Evolutionary conservation across 331 rosid species (phyloP).

Genomic region (Quercus tomentella): DNA sequence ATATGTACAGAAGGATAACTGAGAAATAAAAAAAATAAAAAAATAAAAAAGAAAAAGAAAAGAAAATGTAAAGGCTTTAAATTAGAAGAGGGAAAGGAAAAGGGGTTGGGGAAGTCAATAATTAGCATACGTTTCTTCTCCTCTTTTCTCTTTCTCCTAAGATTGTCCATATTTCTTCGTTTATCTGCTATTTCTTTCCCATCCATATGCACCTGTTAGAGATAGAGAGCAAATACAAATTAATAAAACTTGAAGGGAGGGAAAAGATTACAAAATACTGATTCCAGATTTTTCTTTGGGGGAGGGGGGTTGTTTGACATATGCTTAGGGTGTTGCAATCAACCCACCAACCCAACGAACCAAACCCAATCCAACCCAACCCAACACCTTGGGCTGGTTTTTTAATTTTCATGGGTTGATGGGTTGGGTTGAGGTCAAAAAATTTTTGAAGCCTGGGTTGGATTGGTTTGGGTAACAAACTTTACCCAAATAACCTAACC

Average conservation of each 20-base stretch:
- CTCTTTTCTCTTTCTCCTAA: conserved; percentile 68
- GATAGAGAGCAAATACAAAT: neutral
- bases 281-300: neutral
- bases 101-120: no score
- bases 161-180: conserved; percentile 42
- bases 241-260: neutral
- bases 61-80: neutral
- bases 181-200: conserved; percentile 43
- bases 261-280: neutral
- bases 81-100: neutral
- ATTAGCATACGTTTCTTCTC: conserved; percentile 68
- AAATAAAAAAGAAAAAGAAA: neutral
- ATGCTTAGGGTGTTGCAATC: no score
- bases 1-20: neutral
- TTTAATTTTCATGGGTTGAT: no score
- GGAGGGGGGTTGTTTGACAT: no score
- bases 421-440: no score
- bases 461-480: no score
- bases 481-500: no score
- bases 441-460: no score
- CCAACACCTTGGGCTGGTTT: no score
- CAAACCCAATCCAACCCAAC: no score
- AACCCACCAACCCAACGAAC: no score
- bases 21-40: no score
- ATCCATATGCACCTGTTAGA: conserved; percentile 68